Base-by-base conservation (phyloP, 306 rosid genomes). In the Cucumis melo region DNA sequence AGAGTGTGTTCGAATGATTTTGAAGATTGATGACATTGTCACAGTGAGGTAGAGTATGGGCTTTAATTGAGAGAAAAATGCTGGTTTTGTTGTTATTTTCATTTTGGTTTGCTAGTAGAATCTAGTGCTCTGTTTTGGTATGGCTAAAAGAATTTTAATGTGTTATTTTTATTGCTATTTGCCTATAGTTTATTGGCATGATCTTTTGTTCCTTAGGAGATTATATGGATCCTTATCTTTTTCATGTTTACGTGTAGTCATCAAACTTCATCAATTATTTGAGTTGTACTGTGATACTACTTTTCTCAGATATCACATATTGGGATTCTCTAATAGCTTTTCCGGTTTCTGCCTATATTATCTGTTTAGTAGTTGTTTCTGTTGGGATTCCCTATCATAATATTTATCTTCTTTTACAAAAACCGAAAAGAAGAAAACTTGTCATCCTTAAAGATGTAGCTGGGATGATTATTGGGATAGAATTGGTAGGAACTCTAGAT, bases 11-110 rank as follows among this genome's bases (percentile, higher is more conserved):
- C 86, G 99, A 88, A 94, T 94, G 99, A 92, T 94, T 79, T 87
- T 94, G 96, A 94, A 94, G 92, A 94, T 94, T 54, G 99, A 94
- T 83, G 99, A 94, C 79, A 94, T 94, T 80, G 99, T 94, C 34
- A 92, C 96, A 8, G 99, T 94, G 82, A 89, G 99, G 87, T 93
- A 80, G 64, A 74, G 75, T 75, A 17, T 79, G 74, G 44, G 17
- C 78, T 58, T 60, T 29, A 48, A 20, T 58, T 77, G 65, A 65
- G 17, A 24, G 77, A 24, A 16, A 57, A 57, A 32, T 38, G 74
- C 12, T 79, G 81, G 59, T 24, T 70, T 21, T 74, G 60, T 55
- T 61, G 46, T 67, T 4, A 2, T 71, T 32, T 76, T 55, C 76
- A 14, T 55, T 41, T 75, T 32, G 46, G 32, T 32, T 50, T 81